Conservation (phyloP, 1,139 yeast species). For the Pichia sp. region DNA sequence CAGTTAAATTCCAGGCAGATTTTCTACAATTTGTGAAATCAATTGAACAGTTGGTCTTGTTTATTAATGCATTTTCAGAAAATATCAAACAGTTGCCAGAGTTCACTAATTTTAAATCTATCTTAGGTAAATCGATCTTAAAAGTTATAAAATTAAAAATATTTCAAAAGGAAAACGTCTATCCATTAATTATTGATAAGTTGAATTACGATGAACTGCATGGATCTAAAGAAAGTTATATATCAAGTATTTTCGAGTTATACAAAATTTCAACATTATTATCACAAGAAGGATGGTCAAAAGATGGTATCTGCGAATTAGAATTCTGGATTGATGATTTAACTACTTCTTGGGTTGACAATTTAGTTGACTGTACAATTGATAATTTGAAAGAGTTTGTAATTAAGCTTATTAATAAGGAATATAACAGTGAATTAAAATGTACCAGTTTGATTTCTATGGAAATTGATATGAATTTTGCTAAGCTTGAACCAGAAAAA, state of each 20-base stretch:
- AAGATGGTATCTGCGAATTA: conserved; percentile 28
- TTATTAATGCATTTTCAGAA: conserved; percentile 20
- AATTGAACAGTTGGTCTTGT: conserved; percentile 18
- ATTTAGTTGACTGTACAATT: conserved; percentile 22
- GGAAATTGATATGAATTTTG: background rate
- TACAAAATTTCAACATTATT: conserved; percentile 19
- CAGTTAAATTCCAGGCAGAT: background rate
- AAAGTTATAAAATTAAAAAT: conserved; percentile 19
- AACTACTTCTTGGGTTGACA: conserved; percentile 25
- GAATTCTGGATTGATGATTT: conserved; percentile 31
- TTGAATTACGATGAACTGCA: conserved; percentile 7
- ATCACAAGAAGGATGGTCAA: conserved; percentile 25
- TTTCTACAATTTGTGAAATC: conserved; percentile 16
- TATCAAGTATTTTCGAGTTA: conserved; percentile 8
- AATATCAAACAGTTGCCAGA: conserved; percentile 10
- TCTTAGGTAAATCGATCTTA: conserved; percentile 19
- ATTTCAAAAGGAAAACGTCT: conserved; percentile 22
- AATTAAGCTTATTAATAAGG: conserved; percentile 12
- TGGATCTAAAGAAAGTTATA: conserved; percentile 1
- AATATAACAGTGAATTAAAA: conserved; percentile 12
- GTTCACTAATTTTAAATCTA: conserved; percentile 15
- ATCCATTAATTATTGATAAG: conserved; percentile 24
- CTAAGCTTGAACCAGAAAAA: no score
- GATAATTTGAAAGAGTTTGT: conserved; percentile 23
- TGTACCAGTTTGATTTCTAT: conserved; percentile 6